phyloP scores from a whole-genome alignment of 306 rosid genomes.

The Glycyrrhiza uralensis region DNA sequence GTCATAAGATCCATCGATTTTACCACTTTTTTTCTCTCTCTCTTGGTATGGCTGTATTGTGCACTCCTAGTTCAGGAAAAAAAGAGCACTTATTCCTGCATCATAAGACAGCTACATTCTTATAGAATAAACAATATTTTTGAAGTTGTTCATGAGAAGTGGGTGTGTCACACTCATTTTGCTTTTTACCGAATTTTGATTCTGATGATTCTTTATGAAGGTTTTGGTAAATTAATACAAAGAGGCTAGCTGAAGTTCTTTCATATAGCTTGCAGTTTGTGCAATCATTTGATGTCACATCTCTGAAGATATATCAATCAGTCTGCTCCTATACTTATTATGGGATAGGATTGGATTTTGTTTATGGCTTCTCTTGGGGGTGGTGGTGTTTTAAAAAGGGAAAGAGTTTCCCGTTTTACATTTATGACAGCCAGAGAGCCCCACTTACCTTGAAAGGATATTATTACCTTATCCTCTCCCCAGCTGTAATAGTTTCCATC shows the following conservation, averaged over 20 bases:
- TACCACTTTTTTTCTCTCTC: not conserved
- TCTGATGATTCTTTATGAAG: not conserved
- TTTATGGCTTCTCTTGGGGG: not conserved
- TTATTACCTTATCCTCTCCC: not conserved
- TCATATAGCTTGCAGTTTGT: no score
- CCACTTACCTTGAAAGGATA: not conserved
- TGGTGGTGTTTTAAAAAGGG: no score
- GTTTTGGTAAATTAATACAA: not conserved
- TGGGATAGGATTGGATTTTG: not conserved
- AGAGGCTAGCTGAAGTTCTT: not conserved
- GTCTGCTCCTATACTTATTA: not conserved
- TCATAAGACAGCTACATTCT: not conserved
- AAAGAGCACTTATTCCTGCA: not conserved
- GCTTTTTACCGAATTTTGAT: not conserved
- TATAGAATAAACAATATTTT: not conserved
- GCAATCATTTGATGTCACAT: not conserved
- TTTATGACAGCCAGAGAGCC: not conserved
- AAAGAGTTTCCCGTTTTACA: not conserved
- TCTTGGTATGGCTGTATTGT: not conserved
- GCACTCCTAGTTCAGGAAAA: not conserved
- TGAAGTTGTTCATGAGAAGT: not conserved
- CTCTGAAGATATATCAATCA: not conserved
- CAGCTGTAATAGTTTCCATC: not conserved
- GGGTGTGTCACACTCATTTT: not conserved
- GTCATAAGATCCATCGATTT: not conserved